These are phyloP conservation scores for Iris pallida DNA, from an alignment of 116 monocot genomes.

Conservation along the genomic window DNA sequence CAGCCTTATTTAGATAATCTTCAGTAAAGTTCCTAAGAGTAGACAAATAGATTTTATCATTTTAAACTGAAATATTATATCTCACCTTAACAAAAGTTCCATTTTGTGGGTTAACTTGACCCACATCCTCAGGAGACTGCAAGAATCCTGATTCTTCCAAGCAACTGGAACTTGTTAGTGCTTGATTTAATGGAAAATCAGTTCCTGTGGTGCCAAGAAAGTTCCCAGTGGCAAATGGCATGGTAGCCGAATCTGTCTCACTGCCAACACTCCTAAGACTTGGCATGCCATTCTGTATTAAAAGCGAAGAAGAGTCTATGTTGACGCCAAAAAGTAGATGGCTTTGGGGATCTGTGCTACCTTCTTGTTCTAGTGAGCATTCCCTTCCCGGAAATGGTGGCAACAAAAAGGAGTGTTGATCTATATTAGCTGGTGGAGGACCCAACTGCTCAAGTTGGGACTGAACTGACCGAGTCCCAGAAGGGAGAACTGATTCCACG, in stretches of 20 bases:
- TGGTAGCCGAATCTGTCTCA: conserved; percentile 20
- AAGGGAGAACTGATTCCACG: conserved; percentile 38
- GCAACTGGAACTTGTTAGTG: conserved; percentile 44
- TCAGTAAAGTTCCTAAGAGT: too few relatives aligned
- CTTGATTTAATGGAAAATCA: conserved; percentile 56
- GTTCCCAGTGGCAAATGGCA: conserved; percentile 49
- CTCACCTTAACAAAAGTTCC: conserved; percentile 88
- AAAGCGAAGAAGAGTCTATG: conserved; percentile 45
- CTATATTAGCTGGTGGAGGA: conserved; percentile 21
- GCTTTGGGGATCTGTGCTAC: conserved; percentile 50
- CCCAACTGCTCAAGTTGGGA: conserved; percentile 30
- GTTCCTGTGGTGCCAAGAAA: conserved; percentile 37
- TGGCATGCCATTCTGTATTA: conserved; percentile 52
- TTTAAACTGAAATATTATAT: background rate
- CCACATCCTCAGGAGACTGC: conserved; percentile 43
- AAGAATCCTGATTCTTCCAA: conserved; percentile 56
- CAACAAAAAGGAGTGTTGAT: conserved; percentile 31
- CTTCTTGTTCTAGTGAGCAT: conserved; percentile 46
- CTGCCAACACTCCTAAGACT: conserved; percentile 36
- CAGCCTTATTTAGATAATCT: too few relatives aligned
- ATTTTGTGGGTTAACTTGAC: conserved; percentile 48
- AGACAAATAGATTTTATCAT: too few relatives aligned
- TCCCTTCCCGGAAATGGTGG: conserved; percentile 60
- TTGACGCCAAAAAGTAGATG: conserved; percentile 69
- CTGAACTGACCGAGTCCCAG: conserved; percentile 27